Conservation (phyloP, 345 rosid genomes). For the Camelina neglecta region DNA sequence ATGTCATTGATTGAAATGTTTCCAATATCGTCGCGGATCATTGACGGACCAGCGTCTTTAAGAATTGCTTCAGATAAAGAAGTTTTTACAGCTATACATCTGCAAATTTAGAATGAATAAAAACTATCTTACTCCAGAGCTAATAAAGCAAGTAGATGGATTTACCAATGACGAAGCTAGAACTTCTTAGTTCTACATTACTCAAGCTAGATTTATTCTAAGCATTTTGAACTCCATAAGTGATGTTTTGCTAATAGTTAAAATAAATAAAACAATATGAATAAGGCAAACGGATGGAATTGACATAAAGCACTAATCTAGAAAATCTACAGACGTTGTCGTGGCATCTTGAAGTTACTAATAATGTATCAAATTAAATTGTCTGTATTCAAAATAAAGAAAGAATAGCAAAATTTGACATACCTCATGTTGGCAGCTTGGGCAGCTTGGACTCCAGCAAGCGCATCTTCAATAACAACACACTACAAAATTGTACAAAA, state of each 20-base stretch:
- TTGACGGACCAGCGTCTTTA: constrained; percentile 67
- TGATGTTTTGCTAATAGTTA: neutral
- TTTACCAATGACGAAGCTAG: neutral
- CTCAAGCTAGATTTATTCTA: neutral
- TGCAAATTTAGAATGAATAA: constrained; percentile 49
- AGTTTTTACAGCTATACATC: constrained; percentile 93
- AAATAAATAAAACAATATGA: neutral
- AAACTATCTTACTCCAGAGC: constrained; percentile 29
- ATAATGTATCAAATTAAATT: constrained; percentile 1
- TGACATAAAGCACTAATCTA: neutral
- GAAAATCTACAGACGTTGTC: constrained; percentile 7
- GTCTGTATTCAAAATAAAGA: neutral
- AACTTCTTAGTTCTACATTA: neutral
- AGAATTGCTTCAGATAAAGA: constrained; percentile 72
- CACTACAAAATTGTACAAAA: constrained; percentile 56
- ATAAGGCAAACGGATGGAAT: constrained; percentile 6
- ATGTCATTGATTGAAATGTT: constrained; percentile 77
- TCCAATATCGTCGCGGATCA: constrained; percentile 78
- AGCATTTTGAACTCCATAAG: constrained; percentile 1
- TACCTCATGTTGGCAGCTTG: constrained; percentile 95
- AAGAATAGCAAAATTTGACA: neutral
- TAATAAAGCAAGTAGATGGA: neutral
- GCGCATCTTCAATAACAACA: constrained; percentile 91
- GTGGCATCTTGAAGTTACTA: neutral
- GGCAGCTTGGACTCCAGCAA: constrained; percentile 97